phyloP scores from a whole-genome alignment of 805 yeast genomes.

The Cyberlindnera subsufficiens region DNA sequence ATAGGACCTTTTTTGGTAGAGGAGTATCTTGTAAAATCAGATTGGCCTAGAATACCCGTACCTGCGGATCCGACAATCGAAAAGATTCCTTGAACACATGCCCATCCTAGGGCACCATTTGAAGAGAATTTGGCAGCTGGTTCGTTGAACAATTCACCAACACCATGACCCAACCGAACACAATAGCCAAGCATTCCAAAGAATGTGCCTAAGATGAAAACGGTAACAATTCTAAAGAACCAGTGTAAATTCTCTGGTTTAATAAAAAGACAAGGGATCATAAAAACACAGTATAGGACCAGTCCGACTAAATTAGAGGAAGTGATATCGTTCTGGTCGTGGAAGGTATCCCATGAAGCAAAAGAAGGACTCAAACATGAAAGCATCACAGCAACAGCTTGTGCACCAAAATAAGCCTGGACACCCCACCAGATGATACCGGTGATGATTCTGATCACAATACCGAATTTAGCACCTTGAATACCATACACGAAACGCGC shows the following conservation, averaged over 20 bases:
- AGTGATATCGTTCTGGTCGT: conserved; percentile 30
- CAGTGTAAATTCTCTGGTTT: conserved; percentile 27
- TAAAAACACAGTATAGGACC: conserved; percentile 31
- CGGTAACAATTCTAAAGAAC: conserved; percentile 21
- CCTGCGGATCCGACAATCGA: conserved; percentile 22
- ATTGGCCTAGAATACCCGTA: conserved; percentile 27
- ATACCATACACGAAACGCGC: conserved; percentile 34
- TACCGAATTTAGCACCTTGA: conserved; percentile 28
- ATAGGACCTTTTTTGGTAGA: conserved; percentile 18
- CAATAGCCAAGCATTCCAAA: conserved; percentile 27
- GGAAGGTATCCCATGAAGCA: conserved; percentile 21
- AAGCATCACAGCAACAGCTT: conserved; percentile 28
- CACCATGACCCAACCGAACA: conserved; percentile 24
- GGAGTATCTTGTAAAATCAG: conserved; percentile 30
- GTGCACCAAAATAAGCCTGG: conserved; percentile 31
- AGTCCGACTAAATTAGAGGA: conserved; percentile 35
- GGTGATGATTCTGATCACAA: conserved; percentile 30
- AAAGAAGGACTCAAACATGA: conserved; percentile 22
- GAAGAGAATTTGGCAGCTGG: conserved; percentile 1
- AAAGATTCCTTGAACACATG: conserved; percentile 26
- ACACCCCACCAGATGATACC: conserved; percentile 36
- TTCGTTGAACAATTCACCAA: conserved; percentile 18
- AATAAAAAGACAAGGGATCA: conserved; percentile 23
- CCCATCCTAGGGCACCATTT: conserved; percentile 20
- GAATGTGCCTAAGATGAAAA: conserved; percentile 24